Evolutionary conservation across 441 rosid genomes (phyloP).

Genomic region (Adansonia rubrostipa): DNA sequence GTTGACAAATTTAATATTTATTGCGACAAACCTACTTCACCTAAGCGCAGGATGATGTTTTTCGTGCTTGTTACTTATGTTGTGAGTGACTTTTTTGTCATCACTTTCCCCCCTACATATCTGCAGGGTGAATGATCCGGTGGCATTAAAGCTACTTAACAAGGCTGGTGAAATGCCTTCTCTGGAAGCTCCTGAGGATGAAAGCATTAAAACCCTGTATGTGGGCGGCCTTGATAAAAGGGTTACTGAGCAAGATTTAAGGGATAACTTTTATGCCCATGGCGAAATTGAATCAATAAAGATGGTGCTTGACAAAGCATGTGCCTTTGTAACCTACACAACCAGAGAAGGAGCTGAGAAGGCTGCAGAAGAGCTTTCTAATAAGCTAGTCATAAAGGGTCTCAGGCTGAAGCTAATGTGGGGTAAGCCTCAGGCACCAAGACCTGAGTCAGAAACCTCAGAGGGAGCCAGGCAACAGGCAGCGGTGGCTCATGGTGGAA

Average conservation of each 20-base stretch:
- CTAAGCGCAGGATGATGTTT: not conserved
- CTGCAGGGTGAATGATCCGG: constrained; percentile 91
- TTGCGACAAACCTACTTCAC: not conserved
- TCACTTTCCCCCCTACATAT: not conserved
- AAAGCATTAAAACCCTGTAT: constrained; percentile 87
- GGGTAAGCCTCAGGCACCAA: constrained; percentile 96
- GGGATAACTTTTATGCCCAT: constrained; percentile 54
- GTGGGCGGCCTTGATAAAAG: constrained; percentile 93
- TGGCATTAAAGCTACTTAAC: constrained; percentile 84
- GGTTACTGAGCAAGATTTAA: constrained; percentile 83
- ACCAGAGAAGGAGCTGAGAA: constrained; percentile 97
- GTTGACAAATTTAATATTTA: not conserved
- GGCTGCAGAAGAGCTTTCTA: constrained; percentile 90
- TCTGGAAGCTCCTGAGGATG: constrained; percentile 88
- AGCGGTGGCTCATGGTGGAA: constrained; percentile 70
- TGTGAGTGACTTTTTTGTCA: not conserved
- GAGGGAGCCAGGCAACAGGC: constrained; percentile 62
- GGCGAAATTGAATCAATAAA: constrained; percentile 88
- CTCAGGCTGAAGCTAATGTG: constrained; percentile 85
- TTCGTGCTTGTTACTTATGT: not conserved
- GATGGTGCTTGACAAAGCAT: constrained; percentile 72
- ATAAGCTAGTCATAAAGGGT: constrained; percentile 84
- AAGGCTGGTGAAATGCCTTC: constrained; percentile 98
- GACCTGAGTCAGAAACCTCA: constrained; percentile 67
- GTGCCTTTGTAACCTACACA: constrained; percentile 92